Base-by-base conservation (phyloP, 805 yeast species). In the Hanseniaspora clermontiae region DNA sequence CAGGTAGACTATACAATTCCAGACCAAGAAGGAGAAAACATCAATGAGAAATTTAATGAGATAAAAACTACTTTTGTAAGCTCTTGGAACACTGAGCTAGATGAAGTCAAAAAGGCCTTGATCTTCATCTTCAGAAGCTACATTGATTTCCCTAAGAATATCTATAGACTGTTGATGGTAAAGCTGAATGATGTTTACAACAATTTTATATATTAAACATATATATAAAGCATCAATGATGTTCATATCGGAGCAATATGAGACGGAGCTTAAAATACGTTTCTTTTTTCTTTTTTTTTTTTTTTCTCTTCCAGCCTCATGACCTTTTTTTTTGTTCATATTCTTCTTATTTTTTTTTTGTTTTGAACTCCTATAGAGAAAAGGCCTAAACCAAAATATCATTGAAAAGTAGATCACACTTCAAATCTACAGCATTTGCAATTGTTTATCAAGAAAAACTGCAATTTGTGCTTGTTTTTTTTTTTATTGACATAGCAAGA, bases 121-220 rank as follows among this genome's bases (percentile, higher is more conserved):
- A 70, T 68, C 58, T 89, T 87, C 68, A 78, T 91, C 20, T 67
- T 78, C 55, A 64, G 69, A 29, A 81, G 95, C 49, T 90, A 91
- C 68, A 62, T 74, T 50, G 75, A 81, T 42, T 76, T 91, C 60
- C 97, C 97, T 11, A 72, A 73, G 56, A 77, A 81, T 55, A 43
- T 85, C 1, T 79, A 77, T 70, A 75, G 77, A 39, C 60, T 79
- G 56, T 60, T 70, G 10, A 61, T 88, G 50, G 70, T 74, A 55
- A 73, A 80, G 59, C 48, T 78, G 39, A 77, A 76, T 58, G 71
- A 74, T 42, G 74, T 78, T 66, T 91, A 96, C 96, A 82, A 84
- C 64, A 66, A 66, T 39, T 85, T 87, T 65, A 75, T 87, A 47
- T 47, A 54, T 17, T 54, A 42, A 42, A 17, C 10, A n/a, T 9